phyloP scores from a whole-genome alignment of 2,329 filamentous ascomycete species.

The Zarea fungicola region DNA sequence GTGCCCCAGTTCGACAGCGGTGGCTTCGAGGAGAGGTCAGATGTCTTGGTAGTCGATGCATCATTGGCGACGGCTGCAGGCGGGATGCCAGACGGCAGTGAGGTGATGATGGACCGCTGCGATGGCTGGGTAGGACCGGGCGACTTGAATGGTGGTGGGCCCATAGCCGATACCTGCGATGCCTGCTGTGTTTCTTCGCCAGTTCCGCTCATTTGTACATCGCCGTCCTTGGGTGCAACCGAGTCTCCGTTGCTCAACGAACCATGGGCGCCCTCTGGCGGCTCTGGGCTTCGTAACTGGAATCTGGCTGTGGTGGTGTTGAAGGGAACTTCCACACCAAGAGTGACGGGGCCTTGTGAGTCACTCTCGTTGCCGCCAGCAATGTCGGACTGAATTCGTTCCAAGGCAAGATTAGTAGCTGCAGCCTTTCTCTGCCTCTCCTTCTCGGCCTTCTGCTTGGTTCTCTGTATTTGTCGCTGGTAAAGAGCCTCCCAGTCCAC shows the following conservation, averaged over 20 bases:
- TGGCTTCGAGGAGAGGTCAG: conserved; percentile 60
- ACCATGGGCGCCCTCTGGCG: conserved; percentile 24
- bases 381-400: conserved; percentile 47
- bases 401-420: conserved; percentile 43
- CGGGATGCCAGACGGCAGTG: conserved; percentile 52
- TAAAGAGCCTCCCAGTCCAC: conserved; percentile 78
- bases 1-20: conserved; percentile 60
- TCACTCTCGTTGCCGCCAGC: conserved; percentile 47
- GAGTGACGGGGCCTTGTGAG: conserved; percentile 50
- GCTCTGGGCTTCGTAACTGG: conserved; percentile 50
- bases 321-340: conserved; percentile 61
- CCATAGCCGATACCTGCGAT: conserved; percentile 44
- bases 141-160: conserved; percentile 37
- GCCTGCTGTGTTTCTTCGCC: conserved; percentile 43
- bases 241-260: conserved; percentile 55
- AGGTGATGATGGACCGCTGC: conserved; percentile 56
- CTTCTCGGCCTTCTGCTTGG: conserved; percentile 54
- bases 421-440: conserved; percentile 57
- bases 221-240: conserved; percentile 42
- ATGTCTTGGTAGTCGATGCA: conserved; percentile 90
- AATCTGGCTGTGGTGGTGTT: conserved; percentile 47
- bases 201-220: conserved; percentile 58
- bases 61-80: conserved; percentile 67
- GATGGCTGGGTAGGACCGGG: conserved; percentile 54
- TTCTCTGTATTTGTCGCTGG: conserved; percentile 62